Evolutionary conservation across 495 filamentous ascomycete species (phyloP), one percentile per base, ranked within the genome.

Genomic region (Pyrenopolyporus hunteri): DNA sequence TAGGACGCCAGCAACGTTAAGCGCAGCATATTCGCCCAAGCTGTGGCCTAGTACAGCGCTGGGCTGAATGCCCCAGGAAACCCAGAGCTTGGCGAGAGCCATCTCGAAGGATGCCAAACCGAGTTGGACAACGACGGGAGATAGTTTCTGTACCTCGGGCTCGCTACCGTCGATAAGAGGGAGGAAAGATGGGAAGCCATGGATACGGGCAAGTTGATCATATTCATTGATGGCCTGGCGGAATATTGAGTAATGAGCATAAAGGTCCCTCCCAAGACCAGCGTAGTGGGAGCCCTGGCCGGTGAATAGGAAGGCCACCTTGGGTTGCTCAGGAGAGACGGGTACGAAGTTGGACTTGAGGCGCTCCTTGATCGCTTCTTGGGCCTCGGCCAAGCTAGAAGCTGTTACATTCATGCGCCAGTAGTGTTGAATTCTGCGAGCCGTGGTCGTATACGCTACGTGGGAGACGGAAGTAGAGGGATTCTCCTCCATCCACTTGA

Each of bases 41-140:
- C 91, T 95, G 76, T 97, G 93, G 17, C 93, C 93, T 29, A 96
- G 78, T 2, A 96, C 90, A 32, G 86, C 88, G 46, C 82, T 78
- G 14, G 92, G 92, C 17, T 73, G 83, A 54, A 95, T 80, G 29
- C 90, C 92, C 82, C 91, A 88, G 6, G 90, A 87, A 16, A 65
- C 74, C 92, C 92, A 97, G 52, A 92, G 82, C 43, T 85, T 85
- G 17, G 90, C 87, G 45, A 95, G 78, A 3, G 92, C 91, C 82
- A 96, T 93, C 72, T 97, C 89, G 56, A 95, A 83, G 59, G 85
- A 91, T 14, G 83, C 83, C 22, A 91, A 80, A 17, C 88, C 90
- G 25, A 95, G 80, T 70, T 97, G 92, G 5, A 90, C 84, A 17
- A 90, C 82, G 19, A 91, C 81, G 2, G 92, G 90, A 11, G 89